Base-by-base conservation (phyloP, 2,329 filamentous ascomycete genomes). In the Cercospora zeina region DNA sequence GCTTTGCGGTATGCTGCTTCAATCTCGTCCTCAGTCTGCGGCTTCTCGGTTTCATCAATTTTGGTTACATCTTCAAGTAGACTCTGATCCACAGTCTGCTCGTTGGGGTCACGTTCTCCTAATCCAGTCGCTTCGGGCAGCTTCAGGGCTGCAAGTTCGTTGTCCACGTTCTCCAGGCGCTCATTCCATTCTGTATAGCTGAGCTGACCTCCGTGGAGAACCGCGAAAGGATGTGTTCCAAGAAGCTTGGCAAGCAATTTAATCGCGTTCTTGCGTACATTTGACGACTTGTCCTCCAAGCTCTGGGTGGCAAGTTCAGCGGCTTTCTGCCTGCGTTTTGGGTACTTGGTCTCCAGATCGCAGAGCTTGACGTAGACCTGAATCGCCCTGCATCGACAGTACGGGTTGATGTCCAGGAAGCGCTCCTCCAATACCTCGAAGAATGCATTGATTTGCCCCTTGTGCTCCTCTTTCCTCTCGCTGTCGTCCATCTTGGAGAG, bases 201-300 rank as follows among this genome's bases (percentile, higher is more conserved):
- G 3, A 99, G 84, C 70, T 95, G 88, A 0, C 91, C 92, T 21
- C 92, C 93, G 71, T 97, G 92, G 79, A 97, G 88, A 16, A 93
- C 87, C 37, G 89, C 91, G 71, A 97, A 99, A 1, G 95, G 95
- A 75, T 99, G 95, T 0, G 93, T 97, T 65, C 93, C 91, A 70
- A 99, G 91, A 6, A 99, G 81, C 47, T 89, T 89, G 5, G 88
- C 90, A 1, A 99, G 82, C 6, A 99, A 80, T 76, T 96, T 97
- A 74, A 99, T 95, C 2, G 95, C 93, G 74, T 97, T 97, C 62
- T 93, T 86, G 65, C 95, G 85, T 33, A 99, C 95, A 71, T 97
- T 96, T 77, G 95, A 99, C 78, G 93, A 97, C 82, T 96, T 97
- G 79, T 99, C 96, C 75, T 97, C 91, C 2, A 99, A 81, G 75